Percentiles rank a stretch among this genome's conserved stretches.
These are phyloP conservation scores for Solioccasus polychromus DNA, from an alignment of 768 basidiomycete genomes.

Conservation along the genomic window DNA sequence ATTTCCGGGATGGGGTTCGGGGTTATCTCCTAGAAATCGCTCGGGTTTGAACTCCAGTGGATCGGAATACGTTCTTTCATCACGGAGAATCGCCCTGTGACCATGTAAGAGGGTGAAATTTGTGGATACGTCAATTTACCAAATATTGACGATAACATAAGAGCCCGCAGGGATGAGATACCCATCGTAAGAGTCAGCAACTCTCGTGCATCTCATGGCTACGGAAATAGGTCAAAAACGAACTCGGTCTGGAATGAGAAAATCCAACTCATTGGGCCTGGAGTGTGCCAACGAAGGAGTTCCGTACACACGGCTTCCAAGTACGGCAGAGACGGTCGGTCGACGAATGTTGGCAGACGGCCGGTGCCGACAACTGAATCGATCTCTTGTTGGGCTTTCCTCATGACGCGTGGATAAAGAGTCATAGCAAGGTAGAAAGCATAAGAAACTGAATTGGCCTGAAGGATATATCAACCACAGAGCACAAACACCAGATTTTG, in stretches of 20 bases:
- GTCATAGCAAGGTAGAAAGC: constrained; percentile 28
- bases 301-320: constrained; percentile 26
- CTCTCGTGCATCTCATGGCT: constrained; percentile 8
- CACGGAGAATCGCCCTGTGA: constrained; percentile 19
- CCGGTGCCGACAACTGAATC: constrained; percentile 23
- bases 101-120: background rate
- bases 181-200: constrained; percentile 18
- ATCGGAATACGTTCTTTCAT: constrained; percentile 15
- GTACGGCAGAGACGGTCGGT: constrained; percentile 26
- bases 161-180: constrained; percentile 20
- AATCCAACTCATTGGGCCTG: constrained; percentile 11
- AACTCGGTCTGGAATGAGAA: background rate
- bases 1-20: constrained; percentile 12
- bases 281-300: constrained; percentile 19
- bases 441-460: constrained; percentile 11
- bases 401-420: constrained; percentile 25
- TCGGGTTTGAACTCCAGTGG: constrained; percentile 22
- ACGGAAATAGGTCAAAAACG: background rate
- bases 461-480: too few relatives aligned
- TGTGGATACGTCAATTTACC: background rate
- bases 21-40: constrained; percentile 18
- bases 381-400: constrained; percentile 26
- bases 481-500: too few relatives aligned
- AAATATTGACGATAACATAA: constrained; percentile 18
- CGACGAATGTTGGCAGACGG: constrained; percentile 22